Evolutionary conservation across 2,329 filamentous ascomycete species (phyloP).

Genomic region (Claviceps sp.): DNA sequence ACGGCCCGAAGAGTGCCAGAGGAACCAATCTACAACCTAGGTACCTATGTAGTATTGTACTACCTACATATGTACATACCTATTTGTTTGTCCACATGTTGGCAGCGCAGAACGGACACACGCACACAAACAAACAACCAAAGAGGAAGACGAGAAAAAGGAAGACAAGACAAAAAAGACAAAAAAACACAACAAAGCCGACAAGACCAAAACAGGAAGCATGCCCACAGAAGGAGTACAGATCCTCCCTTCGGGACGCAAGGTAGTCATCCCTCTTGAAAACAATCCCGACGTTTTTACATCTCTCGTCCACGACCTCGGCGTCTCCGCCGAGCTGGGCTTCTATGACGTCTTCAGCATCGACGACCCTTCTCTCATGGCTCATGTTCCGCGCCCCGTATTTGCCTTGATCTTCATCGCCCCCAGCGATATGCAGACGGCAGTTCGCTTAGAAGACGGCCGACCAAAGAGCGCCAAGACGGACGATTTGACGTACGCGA

Average conservation of each 20-base stretch:
- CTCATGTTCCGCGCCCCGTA: conserved; percentile 58
- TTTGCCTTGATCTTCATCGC: conserved; percentile 71
- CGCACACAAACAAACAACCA: not conserved
- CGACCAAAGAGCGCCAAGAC: conserved; percentile 9
- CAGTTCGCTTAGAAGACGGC: conserved; percentile 19
- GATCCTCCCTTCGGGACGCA: conserved; percentile 17
- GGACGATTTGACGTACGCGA: conserved; percentile 18
- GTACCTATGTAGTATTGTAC: too few species aligned
- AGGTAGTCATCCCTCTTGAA: conserved; percentile 29
- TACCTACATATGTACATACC: too few species aligned
- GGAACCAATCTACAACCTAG: too few species aligned
- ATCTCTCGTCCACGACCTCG: conserved; percentile 55
- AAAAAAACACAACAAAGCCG: too few species aligned
- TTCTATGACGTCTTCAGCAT: conserved; percentile 79
- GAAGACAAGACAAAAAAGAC: not conserved
- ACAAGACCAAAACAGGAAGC: not conserved
- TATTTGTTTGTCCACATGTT: too few species aligned
- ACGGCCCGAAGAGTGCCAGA: too few species aligned
- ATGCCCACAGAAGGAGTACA: conserved; percentile 20
- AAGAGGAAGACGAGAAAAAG: not conserved
- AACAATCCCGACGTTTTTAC: conserved; percentile 71
- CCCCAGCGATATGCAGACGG: conserved; percentile 41
- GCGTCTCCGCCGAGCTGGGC: conserved; percentile 50
- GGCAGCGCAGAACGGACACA: too few species aligned
- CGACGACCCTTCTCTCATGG: conserved; percentile 62